A percentile compares a stretch with the other conserved stretches of the same genome.
Conservation (phyloP, 2,329 filamentous ascomycete species). For the Dactylellina drechsleri region DNA sequence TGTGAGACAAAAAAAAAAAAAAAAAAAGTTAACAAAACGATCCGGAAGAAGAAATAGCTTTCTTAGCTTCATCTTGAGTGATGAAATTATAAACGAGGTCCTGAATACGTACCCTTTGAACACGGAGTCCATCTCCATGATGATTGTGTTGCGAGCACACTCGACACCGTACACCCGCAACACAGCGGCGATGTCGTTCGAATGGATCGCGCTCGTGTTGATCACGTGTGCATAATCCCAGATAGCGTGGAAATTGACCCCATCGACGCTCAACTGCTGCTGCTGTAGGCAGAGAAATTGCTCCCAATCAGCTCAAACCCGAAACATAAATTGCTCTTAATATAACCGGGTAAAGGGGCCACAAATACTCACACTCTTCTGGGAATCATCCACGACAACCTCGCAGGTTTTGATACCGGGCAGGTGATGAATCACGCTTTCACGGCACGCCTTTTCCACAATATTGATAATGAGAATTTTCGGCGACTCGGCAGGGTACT, state of each 20-base stretch:
- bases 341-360: background rate
- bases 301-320: too few relatives aligned
- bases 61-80: too few relatives aligned
- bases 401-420: conserved; percentile 71
- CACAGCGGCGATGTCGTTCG: conserved; percentile 91
- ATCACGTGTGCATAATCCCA: conserved; percentile 80
- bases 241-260: conserved; percentile 90
- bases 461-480: conserved; percentile 94
- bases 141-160: conserved; percentile 86
- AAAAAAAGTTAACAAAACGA: background rate
- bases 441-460: conserved; percentile 81
- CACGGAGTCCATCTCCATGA: conserved; percentile 83
- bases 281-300: conserved; percentile 52
- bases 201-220: conserved; percentile 86
- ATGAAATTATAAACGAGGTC: too few relatives aligned
- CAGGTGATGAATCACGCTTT: conserved; percentile 87
- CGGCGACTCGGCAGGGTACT: conserved; percentile 80
- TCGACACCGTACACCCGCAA: conserved; percentile 90
- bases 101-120: conserved; percentile 71
- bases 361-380: conserved; percentile 59
- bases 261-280: conserved; percentile 70
- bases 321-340: too few relatives aligned
- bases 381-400: conserved; percentile 61
- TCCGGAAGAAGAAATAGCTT: too few relatives aligned
- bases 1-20: conserved; percentile 10